Evolutionary conservation across 2,329 filamentous ascomycete species (phyloP).

Genomic region (Aspergillus udagawae): DNA sequence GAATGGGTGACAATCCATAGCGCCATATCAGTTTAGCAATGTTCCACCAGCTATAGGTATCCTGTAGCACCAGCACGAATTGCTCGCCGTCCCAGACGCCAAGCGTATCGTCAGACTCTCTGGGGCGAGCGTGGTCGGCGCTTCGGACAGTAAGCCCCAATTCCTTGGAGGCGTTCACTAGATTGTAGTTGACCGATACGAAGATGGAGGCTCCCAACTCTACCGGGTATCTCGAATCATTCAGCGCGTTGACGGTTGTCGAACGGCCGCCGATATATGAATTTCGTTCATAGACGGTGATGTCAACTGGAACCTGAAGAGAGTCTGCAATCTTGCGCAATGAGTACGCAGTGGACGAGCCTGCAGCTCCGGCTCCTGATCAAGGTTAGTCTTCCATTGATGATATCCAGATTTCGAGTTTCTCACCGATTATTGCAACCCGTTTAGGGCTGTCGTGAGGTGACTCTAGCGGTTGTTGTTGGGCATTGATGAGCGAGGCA

Average conservation of each 20-base stretch:
- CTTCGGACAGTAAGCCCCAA: slow-evolving; percentile 65
- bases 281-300: slow-evolving; percentile 83
- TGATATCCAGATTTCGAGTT: not conserved
- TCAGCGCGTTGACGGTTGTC: slow-evolving; percentile 75
- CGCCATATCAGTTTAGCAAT: slow-evolving; percentile 74
- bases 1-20: slow-evolving; percentile 76
- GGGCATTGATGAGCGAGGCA: slow-evolving; percentile 17
- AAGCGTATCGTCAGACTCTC: slow-evolving; percentile 49
- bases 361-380: slow-evolving; percentile 81
- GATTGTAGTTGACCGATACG: slow-evolving; percentile 75
- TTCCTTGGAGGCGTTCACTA: slow-evolving; percentile 66
- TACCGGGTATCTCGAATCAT: slow-evolving; percentile 62
- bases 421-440: slow-evolving; percentile 35
- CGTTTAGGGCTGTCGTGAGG: slow-evolving; percentile 21
- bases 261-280: slow-evolving; percentile 77
- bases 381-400: slow-evolving; percentile 2
- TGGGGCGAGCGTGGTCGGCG: slow-evolving; percentile 45
- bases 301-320: slow-evolving; percentile 61
- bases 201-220: slow-evolving; percentile 94
- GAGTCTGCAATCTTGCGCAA: slow-evolving; percentile 66
- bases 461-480: slow-evolving; percentile 21
- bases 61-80: slow-evolving; percentile 66
- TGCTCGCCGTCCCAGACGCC: slow-evolving; percentile 79
- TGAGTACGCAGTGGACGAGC: slow-evolving; percentile 81
- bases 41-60: slow-evolving; percentile 71